Percentiles rank a stretch among this genome's conserved stretches.
Evolutionary conservation across 73 alveolate genomes (phyloP).

Genomic region (Paramecium tetraurelia): DNA sequence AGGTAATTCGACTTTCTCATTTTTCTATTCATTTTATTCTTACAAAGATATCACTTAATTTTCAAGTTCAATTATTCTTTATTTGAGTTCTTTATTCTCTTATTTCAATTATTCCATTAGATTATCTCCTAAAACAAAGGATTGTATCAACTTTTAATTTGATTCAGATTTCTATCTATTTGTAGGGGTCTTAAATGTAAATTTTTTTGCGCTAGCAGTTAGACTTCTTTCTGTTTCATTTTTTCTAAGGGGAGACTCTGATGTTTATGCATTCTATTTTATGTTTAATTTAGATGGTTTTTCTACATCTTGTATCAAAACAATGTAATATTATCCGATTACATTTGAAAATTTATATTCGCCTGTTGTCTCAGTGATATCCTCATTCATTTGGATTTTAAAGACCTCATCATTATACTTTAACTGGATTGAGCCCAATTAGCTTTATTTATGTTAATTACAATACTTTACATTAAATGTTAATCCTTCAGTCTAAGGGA

Average conservation of each 20-base stretch:
- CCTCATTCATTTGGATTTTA: background rate
- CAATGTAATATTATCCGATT: slow-evolving; percentile 2
- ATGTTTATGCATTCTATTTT: background rate
- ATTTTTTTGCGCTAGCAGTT: background rate
- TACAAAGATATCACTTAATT: background rate
- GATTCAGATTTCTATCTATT: background rate
- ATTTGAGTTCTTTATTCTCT: background rate
- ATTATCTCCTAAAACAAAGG: slow-evolving; percentile 7
- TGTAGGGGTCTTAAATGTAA: background rate
- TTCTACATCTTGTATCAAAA: background rate
- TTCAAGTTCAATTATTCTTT: background rate
- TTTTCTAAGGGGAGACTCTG: background rate
- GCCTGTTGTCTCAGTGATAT: background rate
- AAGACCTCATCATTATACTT: background rate
- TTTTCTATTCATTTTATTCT: background rate
- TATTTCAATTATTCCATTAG: background rate
- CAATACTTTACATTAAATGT: background rate
- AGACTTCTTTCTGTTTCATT: background rate
- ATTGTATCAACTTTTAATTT: background rate
- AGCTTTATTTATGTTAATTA: background rate
- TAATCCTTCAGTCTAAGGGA: slow-evolving; percentile 9
- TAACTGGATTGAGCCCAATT: background rate
- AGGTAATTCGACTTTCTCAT: background rate
- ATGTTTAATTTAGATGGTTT: slow-evolving; percentile 29
- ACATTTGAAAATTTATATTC: background rate